Evolutionary conservation across 176 grass and related monocot genomes (phyloP).

Genomic region (Saccharum spontaneum): DNA sequence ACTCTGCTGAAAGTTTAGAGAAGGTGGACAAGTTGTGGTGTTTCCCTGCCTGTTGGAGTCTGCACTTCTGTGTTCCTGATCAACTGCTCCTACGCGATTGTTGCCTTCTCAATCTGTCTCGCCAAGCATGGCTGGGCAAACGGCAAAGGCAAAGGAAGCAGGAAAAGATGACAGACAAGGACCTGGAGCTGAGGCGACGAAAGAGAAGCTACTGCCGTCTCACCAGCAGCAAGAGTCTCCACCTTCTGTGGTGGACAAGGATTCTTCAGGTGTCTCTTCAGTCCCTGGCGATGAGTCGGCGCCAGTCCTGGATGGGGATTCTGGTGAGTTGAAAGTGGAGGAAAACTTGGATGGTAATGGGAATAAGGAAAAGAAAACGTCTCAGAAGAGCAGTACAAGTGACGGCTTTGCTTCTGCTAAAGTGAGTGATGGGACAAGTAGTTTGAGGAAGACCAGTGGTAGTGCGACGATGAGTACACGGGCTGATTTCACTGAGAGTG

Average conservation of each 20-base stretch:
- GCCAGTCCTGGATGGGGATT: constrained; percentile 32
- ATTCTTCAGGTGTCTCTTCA: constrained; percentile 28
- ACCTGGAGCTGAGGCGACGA: constrained; percentile 1
- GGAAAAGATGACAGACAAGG: constrained; percentile 36
- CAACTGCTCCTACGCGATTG: constrained; percentile 6
- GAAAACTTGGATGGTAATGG: constrained; percentile 45
- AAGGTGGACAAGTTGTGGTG: constrained; percentile 13
- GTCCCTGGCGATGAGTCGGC: constrained; percentile 35
- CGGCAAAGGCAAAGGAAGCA: constrained; percentile 15
- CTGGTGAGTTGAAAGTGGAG: constrained; percentile 47
- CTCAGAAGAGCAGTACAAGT: constrained; percentile 69
- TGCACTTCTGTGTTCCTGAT: neutral
- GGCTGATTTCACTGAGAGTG: constrained; percentile 69
- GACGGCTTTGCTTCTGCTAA: constrained; percentile 81
- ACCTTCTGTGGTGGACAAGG: constrained; percentile 37
- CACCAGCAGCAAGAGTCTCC: constrained; percentile 39
- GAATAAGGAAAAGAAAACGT: constrained; percentile 71
- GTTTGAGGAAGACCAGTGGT: constrained; percentile 64
- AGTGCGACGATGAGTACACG: constrained; percentile 62
- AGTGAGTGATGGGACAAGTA: constrained; percentile 85
- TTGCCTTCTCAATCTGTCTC: constrained; percentile 25
- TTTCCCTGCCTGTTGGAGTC: neutral
- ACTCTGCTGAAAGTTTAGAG: neutral
- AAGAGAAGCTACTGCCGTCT: constrained; percentile 11
- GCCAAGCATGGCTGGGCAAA: constrained; percentile 31